Percentiles rank a stretch among this genome's conserved stretches.
These are phyloP conservation scores for Candida silvatica DNA, from an alignment of 805 yeast species.

Conservation along the genomic window DNA sequence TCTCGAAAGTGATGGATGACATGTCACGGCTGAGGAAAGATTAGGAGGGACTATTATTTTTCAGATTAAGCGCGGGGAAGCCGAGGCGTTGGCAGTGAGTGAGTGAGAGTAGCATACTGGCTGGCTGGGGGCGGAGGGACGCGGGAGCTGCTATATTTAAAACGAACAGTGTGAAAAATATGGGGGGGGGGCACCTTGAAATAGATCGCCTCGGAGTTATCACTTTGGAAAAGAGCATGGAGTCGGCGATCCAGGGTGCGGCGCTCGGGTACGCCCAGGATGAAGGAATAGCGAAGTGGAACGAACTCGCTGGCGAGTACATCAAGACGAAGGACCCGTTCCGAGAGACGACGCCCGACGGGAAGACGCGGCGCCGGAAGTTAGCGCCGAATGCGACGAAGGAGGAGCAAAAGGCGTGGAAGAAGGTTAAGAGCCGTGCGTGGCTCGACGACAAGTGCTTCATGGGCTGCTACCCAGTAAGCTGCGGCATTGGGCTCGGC, in stretches of 20 bases:
- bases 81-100: background rate
- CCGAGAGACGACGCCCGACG: constrained; percentile 38
- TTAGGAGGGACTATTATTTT: too few relatives aligned
- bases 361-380: constrained; percentile 47
- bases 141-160: too few relatives aligned
- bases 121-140: constrained; percentile 1
- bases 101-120: too few relatives aligned
- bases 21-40: too few relatives aligned
- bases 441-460: constrained; percentile 85
- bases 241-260: constrained; percentile 9
- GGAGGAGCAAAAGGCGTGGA: constrained; percentile 63
- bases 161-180: too few relatives aligned
- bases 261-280: constrained; percentile 8
- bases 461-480: constrained; percentile 68
- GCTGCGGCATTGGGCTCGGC: constrained; percentile 71
- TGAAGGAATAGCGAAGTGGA: constrained; percentile 43
- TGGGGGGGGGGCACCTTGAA: too few relatives aligned
- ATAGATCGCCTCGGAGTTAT: too few relatives aligned
- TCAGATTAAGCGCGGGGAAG: background rate
- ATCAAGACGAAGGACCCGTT: constrained; percentile 62
- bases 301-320: constrained; percentile 55
- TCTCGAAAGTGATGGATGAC: constrained; percentile 23
- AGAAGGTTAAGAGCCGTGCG: constrained; percentile 62
- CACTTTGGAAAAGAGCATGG: too few relatives aligned
- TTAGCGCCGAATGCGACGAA: constrained; percentile 52